These are phyloP conservation scores for Rhizomucor pusillus DNA, from an alignment of 371 early-diverging fungal species.

Conservation along the genomic window DNA sequence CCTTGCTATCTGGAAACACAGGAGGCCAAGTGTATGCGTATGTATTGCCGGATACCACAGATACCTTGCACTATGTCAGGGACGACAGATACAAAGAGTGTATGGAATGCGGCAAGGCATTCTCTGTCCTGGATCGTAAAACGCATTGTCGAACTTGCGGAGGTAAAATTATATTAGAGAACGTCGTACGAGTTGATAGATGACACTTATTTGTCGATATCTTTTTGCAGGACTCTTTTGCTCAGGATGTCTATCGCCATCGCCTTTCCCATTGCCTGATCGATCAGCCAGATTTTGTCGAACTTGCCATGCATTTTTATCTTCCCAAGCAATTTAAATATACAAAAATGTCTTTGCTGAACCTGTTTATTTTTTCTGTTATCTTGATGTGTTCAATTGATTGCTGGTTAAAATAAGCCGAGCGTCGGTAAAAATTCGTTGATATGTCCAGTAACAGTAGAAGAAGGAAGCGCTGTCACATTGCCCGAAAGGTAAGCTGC, in stretches of 20 bases:
- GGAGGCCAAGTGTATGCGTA: slow-evolving; percentile 60
- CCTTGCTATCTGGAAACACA: slow-evolving; percentile 62
- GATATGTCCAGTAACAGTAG: neutral
- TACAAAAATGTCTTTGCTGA: too few species aligned
- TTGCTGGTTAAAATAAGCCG: too few species aligned
- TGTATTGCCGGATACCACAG: slow-evolving; percentile 68
- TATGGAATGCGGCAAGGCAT: slow-evolving; percentile 52
- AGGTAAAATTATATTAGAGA: slow-evolving; percentile 21
- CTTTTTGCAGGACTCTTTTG: slow-evolving; percentile 27
- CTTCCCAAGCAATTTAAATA: too few species aligned
- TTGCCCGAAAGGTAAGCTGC: neutral
- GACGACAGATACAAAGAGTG: slow-evolving; percentile 61
- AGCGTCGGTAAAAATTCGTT: too few species aligned
- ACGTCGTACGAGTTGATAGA: neutral
- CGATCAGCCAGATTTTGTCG: slow-evolving; percentile 33
- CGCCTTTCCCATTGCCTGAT: slow-evolving; percentile 24
- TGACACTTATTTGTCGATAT: neutral
- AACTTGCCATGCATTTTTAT: slow-evolving; percentile 10
- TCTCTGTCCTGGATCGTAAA: slow-evolving; percentile 57
- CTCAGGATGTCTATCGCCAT: slow-evolving; percentile 24
- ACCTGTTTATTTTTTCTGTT: too few species aligned
- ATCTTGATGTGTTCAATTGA: too few species aligned
- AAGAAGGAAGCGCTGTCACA: neutral
- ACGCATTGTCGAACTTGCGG: slow-evolving; percentile 43
- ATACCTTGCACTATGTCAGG: slow-evolving; percentile 61